Evolutionary conservation across 108 stramenopile species (phyloP).

Genomic region (Pseudonitzschia pungens): DNA sequence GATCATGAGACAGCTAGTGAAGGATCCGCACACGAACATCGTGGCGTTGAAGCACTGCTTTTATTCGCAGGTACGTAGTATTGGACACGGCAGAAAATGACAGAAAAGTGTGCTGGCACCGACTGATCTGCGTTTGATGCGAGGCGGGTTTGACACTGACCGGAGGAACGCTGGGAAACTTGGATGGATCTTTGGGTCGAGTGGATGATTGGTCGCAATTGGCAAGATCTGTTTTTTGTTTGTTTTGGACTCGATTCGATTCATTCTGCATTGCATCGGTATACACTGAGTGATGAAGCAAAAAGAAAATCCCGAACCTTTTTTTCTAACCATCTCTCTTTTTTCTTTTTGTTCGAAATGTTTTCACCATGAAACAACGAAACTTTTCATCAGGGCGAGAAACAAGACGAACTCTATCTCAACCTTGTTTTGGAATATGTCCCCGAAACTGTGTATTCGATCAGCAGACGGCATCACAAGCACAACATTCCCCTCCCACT

Average conservation of each 20-base stretch:
- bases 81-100: no score
- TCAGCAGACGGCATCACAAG: conserved; percentile 89
- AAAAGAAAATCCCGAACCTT: no score
- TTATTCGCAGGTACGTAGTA: conserved; percentile 81
- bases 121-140: no score
- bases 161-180: no score
- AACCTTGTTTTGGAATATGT: conserved; percentile 98
- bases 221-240: no score
- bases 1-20: conserved; percentile 95
- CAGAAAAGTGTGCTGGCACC: no score
- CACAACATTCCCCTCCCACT: conserved; percentile 88
- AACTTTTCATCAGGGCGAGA: conserved; percentile 65
- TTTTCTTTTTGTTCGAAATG: conserved; percentile 8
- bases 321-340: not conserved
- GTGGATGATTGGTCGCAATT: no score
- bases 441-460: conserved; percentile 97
- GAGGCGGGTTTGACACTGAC: no score
- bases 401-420: conserved; percentile 93
- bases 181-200: no score
- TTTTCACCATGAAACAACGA: not conserved
- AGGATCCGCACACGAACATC: conserved; percentile 95
- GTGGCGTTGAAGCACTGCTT: conserved; percentile 97
- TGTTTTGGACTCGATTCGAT: no score
- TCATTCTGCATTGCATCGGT: not conserved
- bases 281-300: no score